Conservation (phyloP, 164 flowering plant species). For the Tetracentron sinense region DNA sequence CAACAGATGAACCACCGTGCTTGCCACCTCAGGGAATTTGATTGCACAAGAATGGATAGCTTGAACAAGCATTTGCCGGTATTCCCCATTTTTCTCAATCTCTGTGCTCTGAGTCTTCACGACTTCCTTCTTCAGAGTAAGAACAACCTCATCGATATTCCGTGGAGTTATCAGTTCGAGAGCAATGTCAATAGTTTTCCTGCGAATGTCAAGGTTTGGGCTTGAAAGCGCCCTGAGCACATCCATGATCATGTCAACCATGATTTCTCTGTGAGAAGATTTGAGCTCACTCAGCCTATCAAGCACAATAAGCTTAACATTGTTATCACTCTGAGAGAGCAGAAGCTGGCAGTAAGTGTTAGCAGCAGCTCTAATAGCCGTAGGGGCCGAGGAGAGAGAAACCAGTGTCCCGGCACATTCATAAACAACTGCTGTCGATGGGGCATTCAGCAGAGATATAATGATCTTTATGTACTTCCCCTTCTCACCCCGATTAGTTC, state of each 20-base stretch:
- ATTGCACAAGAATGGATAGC: conserved; percentile 96
- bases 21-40: conserved; percentile 93
- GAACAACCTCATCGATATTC: conserved; percentile 87
- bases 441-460: conserved; percentile 68
- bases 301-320: conserved; percentile 90
- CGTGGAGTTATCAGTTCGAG: conserved; percentile 84
- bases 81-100: conserved; percentile 93
- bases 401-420: conserved; percentile 93
- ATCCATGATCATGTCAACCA: conserved; percentile 95
- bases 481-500: conserved; percentile 72
- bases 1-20: conserved; percentile 92
- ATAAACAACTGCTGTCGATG: conserved; percentile 79
- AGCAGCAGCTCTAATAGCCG: conserved; percentile 90
- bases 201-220: conserved; percentile 77
- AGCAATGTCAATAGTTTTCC: conserved; percentile 85
- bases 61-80: conserved; percentile 91
- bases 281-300: conserved; percentile 87
- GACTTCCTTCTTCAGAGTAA: conserved; percentile 88
- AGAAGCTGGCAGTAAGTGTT: conserved; percentile 82
- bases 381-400: conserved; percentile 89
- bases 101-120: conserved; percentile 89
- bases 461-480: conserved; percentile 87
- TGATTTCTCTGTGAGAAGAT: conserved; percentile 69
- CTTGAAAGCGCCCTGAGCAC: conserved; percentile 90
- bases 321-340: conserved; percentile 90